phyloP scores from a whole-genome alignment of 2,329 filamentous ascomycete species.

The Intubia oerlemansii region DNA sequence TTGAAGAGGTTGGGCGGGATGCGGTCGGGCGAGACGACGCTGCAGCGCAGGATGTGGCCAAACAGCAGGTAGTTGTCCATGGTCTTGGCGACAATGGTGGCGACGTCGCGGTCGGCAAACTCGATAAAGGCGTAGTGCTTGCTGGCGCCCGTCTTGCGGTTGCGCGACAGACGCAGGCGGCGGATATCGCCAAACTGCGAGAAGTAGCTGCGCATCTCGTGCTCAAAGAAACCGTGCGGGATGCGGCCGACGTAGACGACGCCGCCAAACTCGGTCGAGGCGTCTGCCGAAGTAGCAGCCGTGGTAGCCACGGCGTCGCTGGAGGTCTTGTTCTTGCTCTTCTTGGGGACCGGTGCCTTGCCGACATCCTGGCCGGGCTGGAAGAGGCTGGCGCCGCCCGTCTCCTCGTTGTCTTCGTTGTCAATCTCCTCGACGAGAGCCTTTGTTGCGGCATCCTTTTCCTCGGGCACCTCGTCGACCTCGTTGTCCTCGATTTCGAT shows the following conservation, averaged over 20 bases:
- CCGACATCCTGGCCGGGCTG: conserved; percentile 8
- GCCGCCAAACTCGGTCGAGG: conserved; percentile 26
- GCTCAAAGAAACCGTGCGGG: conserved; percentile 69
- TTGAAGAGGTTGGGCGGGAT: conserved; percentile 71
- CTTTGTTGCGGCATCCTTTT: conserved; percentile 5
- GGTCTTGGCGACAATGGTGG: conserved; percentile 77
- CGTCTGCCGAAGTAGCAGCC: not conserved
- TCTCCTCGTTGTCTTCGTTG: conserved; percentile 2
- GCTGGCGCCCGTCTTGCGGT: conserved; percentile 73
- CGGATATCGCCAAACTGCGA: conserved; percentile 74
- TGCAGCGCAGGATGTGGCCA: conserved; percentile 75
- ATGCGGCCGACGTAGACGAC: conserved; percentile 70
- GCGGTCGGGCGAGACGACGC: conserved; percentile 44
- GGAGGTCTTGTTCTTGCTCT: not conserved
- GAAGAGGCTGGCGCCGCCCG: conserved; percentile 7
- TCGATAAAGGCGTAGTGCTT: conserved; percentile 95
- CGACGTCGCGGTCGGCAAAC: conserved; percentile 57
- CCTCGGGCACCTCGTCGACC: conserved; percentile 1
- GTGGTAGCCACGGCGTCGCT: not conserved
- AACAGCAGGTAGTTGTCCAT: conserved; percentile 98
- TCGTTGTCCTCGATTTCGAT: conserved; percentile 2
- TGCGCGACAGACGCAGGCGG: conserved; percentile 65
- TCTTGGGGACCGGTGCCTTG: conserved; percentile 6
- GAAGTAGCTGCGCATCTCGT: conserved; percentile 87
- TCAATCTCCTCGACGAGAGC: conserved; percentile 6